These are phyloP conservation scores for Malassezia equina DNA, from an alignment of 1,284 basidiomycete genomes.

Conservation along the genomic window DNA sequence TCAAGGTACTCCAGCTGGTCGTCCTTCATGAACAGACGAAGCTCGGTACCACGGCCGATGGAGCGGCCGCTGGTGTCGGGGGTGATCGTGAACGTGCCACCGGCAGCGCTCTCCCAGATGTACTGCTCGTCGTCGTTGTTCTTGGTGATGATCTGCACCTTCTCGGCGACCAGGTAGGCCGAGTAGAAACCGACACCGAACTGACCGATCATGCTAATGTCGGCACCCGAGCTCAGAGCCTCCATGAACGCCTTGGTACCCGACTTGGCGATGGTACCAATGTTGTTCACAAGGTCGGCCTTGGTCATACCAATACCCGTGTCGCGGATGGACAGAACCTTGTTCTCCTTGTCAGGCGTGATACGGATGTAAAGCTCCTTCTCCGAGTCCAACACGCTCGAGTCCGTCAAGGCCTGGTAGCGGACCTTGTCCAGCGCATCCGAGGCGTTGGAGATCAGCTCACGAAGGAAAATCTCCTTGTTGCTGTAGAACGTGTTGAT, in stretches of 20 bases:
- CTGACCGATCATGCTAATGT: slow-evolving; percentile 56
- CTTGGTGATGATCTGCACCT: slow-evolving; percentile 96
- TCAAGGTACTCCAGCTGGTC: slow-evolving; percentile 98
- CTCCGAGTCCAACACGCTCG: slow-evolving; percentile 41
- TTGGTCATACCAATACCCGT: slow-evolving; percentile 76
- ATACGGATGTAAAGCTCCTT: slow-evolving; percentile 48
- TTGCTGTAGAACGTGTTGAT: slow-evolving; percentile 48
- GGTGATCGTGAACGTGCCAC: slow-evolving; percentile 98
- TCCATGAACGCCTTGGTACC: slow-evolving; percentile 85
- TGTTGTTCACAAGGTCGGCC: slow-evolving; percentile 70
- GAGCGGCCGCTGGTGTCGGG: slow-evolving; percentile 78
- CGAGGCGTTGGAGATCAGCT: slow-evolving; percentile 47
- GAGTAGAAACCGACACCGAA: slow-evolving; percentile 99
- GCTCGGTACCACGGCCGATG: slow-evolving; percentile 87
- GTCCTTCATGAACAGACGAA: slow-evolving; percentile 93
- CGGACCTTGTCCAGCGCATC: slow-evolving; percentile 48
- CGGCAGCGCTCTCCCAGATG: slow-evolving; percentile 99
- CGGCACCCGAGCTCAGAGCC: slow-evolving; percentile 83
- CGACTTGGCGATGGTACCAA: slow-evolving; percentile 98
- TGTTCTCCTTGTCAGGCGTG: slow-evolving; percentile 79
- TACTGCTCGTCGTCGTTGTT: slow-evolving; percentile 99
- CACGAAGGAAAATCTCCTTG: slow-evolving; percentile 48
- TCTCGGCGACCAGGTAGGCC: slow-evolving; percentile 95
- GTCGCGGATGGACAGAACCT: slow-evolving; percentile 80
- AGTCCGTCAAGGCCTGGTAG: slow-evolving; percentile 46